Evolutionary conservation across 2,329 filamentous ascomycete genomes (phyloP), one percentile per base, ranked within the genome.

Genomic region (Aspergillus fumigatus): DNA sequence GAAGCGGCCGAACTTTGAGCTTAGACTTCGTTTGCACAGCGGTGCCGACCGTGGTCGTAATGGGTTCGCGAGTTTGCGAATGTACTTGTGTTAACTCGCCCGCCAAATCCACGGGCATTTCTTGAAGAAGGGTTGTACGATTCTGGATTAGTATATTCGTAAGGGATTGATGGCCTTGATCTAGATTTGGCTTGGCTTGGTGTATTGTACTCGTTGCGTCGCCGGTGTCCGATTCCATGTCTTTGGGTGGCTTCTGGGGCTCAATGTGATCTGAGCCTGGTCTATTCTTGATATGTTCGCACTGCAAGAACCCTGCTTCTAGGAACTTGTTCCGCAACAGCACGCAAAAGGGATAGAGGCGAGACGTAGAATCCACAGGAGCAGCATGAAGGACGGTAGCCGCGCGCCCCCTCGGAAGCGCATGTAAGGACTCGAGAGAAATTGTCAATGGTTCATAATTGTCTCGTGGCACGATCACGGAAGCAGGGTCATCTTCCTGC

Each of bases 1-100:
- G 81, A 59, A 97, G 71, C 6, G 84, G 82, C 54, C 90, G 77
- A 11, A 77, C 51, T 55, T 62, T 67, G 4, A 58, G 61, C 29
- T 68, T 71, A 14, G 63, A 54, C 35, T 56, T 59, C 21, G 54
- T 55, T 23, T 40, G n/a, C 54, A 47, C 14, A 61, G 60, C 7
- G 58, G 54, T 17, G 58, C 48, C 11, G 43, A 21, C 26, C 4
- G 38, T 21, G 17, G 48, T 27, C 29, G 48, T 41, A n/a, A 54
- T 27, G 19, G 27, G 26, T 17, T 23, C 26, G 35, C 26, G 21
- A n/a, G 54, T 48, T 5, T 25, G 3, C 23, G 43, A 26, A 10
- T 48, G 50, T 38, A 3, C 7, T 14, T 35, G 29, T 21, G 51
- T 23, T 4, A 48, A 29, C 32, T 59, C 50, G 38, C 59, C 53